Percentiles rank a stretch among this genome's conserved stretches.
phyloP scores from a whole-genome alignment of 331 rosid species.

The Malus hybrid region DNA sequence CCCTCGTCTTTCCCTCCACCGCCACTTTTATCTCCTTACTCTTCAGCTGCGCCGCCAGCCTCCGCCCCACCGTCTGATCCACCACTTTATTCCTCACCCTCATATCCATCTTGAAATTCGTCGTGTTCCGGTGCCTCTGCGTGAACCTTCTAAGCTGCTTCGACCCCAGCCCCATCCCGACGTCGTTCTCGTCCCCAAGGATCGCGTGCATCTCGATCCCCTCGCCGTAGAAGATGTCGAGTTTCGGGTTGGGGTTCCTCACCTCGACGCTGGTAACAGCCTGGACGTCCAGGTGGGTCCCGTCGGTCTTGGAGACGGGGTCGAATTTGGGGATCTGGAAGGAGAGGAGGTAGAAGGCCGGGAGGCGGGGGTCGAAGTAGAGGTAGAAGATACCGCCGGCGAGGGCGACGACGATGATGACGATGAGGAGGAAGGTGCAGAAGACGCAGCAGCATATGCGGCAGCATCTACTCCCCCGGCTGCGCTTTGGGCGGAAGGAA shows the following conservation, averaged over 20 bases:
- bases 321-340: conserved; percentile 18
- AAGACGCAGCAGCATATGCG: conserved; percentile 40
- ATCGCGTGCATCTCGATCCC: not conserved
- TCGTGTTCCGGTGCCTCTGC: conserved; percentile 22
- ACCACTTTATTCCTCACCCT: conserved; percentile 22
- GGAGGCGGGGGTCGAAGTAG: not conserved
- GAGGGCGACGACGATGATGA: conserved; percentile 21
- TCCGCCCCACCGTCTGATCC: conserved; percentile 24
- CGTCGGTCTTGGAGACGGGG: conserved; percentile 24
- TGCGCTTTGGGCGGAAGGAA: conserved; percentile 22
- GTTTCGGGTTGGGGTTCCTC: conserved; percentile 46
- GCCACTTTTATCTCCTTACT: conserved; percentile 35
- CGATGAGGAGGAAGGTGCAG: conserved; percentile 27
- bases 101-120: conserved; percentile 34
- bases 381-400: conserved; percentile 10
- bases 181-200: conserved; percentile 15
- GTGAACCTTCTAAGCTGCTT: conserved; percentile 17
- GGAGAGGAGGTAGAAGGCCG: not conserved
- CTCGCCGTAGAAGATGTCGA: conserved; percentile 30
- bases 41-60: conserved; percentile 11
- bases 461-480: conserved; percentile 23
- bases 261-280: conserved; percentile 41
- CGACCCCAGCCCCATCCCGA: conserved; percentile 31
- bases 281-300: conserved; percentile 35
- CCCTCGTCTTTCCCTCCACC: conserved; percentile 28